A percentile compares a stretch with the other conserved stretches of the same genome.
These are phyloP conservation scores for Stephania yunnanensis DNA, from an alignment of 164 flowering plant genomes.

Conservation along the genomic window DNA sequence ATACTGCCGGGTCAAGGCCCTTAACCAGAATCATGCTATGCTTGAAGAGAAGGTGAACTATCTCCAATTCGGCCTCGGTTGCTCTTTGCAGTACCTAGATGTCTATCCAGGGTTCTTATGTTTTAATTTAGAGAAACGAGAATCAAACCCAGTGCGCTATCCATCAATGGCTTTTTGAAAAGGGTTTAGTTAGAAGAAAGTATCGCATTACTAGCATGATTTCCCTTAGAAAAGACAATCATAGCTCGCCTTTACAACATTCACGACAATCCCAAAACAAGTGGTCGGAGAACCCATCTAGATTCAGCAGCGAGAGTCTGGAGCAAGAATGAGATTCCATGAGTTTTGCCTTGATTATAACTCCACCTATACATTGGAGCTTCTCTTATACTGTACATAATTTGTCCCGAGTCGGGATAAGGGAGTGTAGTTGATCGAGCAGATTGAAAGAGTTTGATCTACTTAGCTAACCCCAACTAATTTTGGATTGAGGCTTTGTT, in stretches of 20 bases:
- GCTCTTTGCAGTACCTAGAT: constrained; percentile 36
- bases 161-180: constrained; percentile 49
- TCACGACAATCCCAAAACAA: constrained; percentile 56
- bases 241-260: constrained; percentile 36
- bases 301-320: neutral
- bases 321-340: neutral
- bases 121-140: constrained; percentile 54
- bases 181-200: constrained; percentile 26
- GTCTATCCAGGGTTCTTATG: constrained; percentile 49
- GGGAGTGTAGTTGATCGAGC: too few species aligned
- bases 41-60: constrained; percentile 39
- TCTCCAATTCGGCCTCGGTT: constrained; percentile 39
- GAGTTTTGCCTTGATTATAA: too few species aligned
- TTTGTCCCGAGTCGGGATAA: too few species aligned
- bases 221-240: constrained; percentile 49
- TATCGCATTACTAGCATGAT: constrained; percentile 48
- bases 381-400: too few species aligned
- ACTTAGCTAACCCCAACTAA: too few species aligned
- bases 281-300: constrained; percentile 32
- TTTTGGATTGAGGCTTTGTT: too few species aligned
- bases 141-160: constrained; percentile 48
- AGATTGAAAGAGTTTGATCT: too few species aligned
- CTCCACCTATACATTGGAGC: too few species aligned
- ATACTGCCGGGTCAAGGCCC: constrained; percentile 35
- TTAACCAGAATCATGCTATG: constrained; percentile 41